A percentile compares a stretch with the other conserved stretches of the same genome.
Conservation (phyloP, 371 early-diverging fungal genomes). For the Mycotypha africana region DNA sequence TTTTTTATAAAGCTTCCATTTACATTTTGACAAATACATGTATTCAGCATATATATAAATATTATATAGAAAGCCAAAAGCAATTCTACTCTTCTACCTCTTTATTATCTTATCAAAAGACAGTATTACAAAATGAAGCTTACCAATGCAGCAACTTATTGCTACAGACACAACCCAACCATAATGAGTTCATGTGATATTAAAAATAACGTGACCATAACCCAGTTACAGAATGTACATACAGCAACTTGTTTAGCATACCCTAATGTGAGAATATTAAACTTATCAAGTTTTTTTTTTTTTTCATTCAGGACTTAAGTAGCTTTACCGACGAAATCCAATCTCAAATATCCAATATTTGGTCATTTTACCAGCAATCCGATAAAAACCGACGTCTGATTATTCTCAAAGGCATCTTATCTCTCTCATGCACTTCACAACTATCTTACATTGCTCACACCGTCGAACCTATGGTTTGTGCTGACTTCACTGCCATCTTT, state of each 20-base stretch:
- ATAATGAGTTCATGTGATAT: constrained; percentile 11
- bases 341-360: constrained; percentile 38
- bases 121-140: background rate
- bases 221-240: constrained; percentile 10
- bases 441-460: constrained; percentile 31
- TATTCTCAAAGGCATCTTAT: constrained; percentile 52
- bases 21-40: no score
- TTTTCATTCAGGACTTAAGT: constrained; percentile 8
- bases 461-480: constrained; percentile 30
- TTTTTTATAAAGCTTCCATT: background rate
- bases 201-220: constrained; percentile 7
- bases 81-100: background rate
- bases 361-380: constrained; percentile 46
- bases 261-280: background rate
- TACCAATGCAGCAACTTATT: constrained; percentile 8
- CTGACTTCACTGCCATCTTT: constrained; percentile 71
- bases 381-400: constrained; percentile 42
- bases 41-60: constrained; percentile 16
- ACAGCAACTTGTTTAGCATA: background rate
- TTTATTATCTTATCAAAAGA: background rate
- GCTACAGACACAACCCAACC: constrained; percentile 20
- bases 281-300: background rate
- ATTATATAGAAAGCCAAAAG: constrained; percentile 1
- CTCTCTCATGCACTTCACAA: constrained; percentile 54
- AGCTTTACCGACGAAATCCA: constrained; percentile 32